Conservation (phyloP, 73 alveolate genomes). For the Paramecium sexaurelia region DNA sequence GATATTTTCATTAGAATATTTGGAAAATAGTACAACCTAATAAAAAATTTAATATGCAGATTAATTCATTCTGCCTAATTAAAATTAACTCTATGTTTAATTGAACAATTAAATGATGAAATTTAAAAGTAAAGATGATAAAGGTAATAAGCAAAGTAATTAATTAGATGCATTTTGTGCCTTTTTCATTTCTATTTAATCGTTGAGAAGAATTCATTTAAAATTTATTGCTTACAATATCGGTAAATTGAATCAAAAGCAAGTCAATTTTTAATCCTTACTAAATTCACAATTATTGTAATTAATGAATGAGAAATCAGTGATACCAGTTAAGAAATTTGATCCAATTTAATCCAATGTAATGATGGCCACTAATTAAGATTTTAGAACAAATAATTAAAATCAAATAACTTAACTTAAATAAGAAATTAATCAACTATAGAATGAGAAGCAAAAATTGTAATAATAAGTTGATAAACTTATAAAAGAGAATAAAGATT, state of each 20-base stretch:
- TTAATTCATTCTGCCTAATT: background rate
- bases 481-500: background rate
- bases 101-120: background rate
- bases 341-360: background rate
- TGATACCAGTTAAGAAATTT: background rate
- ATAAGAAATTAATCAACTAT: background rate
- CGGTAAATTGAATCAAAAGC: background rate
- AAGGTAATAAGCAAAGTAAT: background rate
- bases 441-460: background rate
- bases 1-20: background rate
- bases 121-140: conserved; percentile 23
- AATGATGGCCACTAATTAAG: background rate
- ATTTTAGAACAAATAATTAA: background rate
- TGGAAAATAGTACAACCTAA: conserved; percentile 13
- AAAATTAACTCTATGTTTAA: background rate
- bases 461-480: background rate
- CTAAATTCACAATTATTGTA: background rate
- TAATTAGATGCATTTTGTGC: conserved; percentile 24
- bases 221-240: conserved; percentile 46
- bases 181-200: background rate
- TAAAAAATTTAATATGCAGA: conserved; percentile 4
- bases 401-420: background rate
- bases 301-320: background rate
- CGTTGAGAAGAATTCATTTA: conserved; percentile 22
- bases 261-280: background rate